phyloP scores from a whole-genome alignment of 2,329 filamentous ascomycete genomes.

The Pseudogymnoascus verrucosus region DNA sequence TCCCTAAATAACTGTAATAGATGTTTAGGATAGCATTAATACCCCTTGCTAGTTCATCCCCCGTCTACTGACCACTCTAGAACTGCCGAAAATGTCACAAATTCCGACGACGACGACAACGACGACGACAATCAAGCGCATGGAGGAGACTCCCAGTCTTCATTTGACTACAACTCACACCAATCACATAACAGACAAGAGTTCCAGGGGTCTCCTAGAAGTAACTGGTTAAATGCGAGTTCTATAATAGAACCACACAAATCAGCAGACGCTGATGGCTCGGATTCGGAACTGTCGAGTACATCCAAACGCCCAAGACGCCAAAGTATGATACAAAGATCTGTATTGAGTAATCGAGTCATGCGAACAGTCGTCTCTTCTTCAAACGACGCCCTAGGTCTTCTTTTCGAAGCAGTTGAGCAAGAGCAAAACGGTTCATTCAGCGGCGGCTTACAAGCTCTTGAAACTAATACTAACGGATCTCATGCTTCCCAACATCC shows the following conservation, averaged over 20 bases:
- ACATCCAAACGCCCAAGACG: neutral
- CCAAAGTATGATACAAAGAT: slow-evolving; percentile 3
- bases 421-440: slow-evolving; percentile 23
- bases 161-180: neutral
- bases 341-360: slow-evolving; percentile 18
- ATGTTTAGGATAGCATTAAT: neutral
- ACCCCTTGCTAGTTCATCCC: neutral
- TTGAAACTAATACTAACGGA: slow-evolving; percentile 25
- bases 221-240: neutral
- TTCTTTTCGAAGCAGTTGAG: slow-evolving; percentile 43
- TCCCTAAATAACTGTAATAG: neutral
- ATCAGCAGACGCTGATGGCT: neutral
- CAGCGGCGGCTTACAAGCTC: slow-evolving; percentile 29
- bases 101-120: neutral
- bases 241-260: neutral
- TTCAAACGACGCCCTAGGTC: slow-evolving; percentile 44
- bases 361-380: slow-evolving; percentile 44
- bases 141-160: neutral
- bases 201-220: neutral
- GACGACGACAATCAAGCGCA: neutral
- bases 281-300: neutral
- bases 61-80: neutral
- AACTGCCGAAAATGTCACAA: neutral
- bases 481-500: slow-evolving; percentile 29
- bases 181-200: neutral